Evolutionary conservation across 2,329 filamentous ascomycete genomes (phyloP).

Genomic region (Penicillium griseofulvum): DNA sequence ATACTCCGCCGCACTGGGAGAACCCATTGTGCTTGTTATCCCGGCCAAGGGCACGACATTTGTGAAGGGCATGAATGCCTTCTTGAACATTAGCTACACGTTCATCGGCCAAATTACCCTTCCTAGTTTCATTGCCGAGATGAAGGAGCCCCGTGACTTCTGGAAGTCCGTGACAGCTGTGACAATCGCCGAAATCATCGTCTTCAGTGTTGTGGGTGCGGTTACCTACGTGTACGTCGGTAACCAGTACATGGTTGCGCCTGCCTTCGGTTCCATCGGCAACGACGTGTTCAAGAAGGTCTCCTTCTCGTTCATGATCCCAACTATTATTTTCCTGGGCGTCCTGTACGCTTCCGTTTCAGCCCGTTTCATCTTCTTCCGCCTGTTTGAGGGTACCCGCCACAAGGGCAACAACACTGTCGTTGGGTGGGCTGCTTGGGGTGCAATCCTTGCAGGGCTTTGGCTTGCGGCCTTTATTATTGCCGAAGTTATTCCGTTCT

Average conservation of each 20-base stretch:
- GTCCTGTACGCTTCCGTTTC: slow-evolving; percentile 89
- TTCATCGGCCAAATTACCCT: slow-evolving; percentile 95
- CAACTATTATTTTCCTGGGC: slow-evolving; percentile 87
- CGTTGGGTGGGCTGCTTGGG: slow-evolving; percentile 77
- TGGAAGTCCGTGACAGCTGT: slow-evolving; percentile 90
- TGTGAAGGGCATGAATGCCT: slow-evolving; percentile 78
- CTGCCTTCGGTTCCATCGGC: slow-evolving; percentile 80
- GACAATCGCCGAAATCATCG: slow-evolving; percentile 80
- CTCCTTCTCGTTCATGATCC: slow-evolving; percentile 92
- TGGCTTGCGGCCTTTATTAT: slow-evolving; percentile 94
- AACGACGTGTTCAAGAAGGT: slow-evolving; percentile 78
- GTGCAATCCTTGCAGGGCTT: slow-evolving; percentile 59
- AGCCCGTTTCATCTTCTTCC: slow-evolving; percentile 88
- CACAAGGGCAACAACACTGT: slow-evolving; percentile 81
- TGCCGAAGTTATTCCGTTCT: slow-evolving; percentile 90
- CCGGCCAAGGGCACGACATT: slow-evolving; percentile 72
- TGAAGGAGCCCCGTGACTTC: slow-evolving; percentile 78
- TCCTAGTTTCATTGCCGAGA: slow-evolving; percentile 92
- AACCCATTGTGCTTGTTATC: slow-evolving; percentile 66
- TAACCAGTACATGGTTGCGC: slow-evolving; percentile 81
- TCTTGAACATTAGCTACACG: slow-evolving; percentile 93
- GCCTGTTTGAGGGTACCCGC: slow-evolving; percentile 72
- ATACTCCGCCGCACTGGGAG: slow-evolving; percentile 60
- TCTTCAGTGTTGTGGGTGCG: slow-evolving; percentile 78
- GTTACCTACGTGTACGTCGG: slow-evolving; percentile 86